Percentiles rank a stretch among this genome's conserved stretches.
These are phyloP conservation scores for Plasmodium sp. DNA, from an alignment of 169 alveolate species.

Conservation along the genomic window DNA sequence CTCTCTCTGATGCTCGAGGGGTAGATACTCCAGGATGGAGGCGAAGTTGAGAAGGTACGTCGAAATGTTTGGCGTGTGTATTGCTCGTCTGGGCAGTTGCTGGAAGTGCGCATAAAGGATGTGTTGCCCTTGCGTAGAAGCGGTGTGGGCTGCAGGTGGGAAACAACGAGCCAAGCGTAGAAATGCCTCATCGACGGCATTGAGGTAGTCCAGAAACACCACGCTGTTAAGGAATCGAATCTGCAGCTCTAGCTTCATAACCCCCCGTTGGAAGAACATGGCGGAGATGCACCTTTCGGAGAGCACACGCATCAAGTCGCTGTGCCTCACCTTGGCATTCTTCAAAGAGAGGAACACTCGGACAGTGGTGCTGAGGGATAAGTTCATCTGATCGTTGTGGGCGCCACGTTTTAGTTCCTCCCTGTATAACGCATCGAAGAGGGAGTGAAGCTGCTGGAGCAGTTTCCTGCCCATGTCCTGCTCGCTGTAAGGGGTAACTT, in stretches of 20 bases:
- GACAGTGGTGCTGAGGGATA: conserved; percentile 12
- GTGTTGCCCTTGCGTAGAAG: neutral
- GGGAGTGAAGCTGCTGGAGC: neutral
- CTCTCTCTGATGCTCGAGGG: neutral
- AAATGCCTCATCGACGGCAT: conserved; percentile 11
- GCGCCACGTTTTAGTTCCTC: neutral
- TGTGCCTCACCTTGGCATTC: neutral
- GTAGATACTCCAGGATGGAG: neutral
- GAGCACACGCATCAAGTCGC: neutral
- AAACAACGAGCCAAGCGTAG: neutral
- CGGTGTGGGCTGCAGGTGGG: neutral
- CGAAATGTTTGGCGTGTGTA: conserved; percentile 32
- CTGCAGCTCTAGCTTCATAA: conserved; percentile 16
- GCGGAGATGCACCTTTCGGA: neutral
- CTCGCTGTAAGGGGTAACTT: neutral
- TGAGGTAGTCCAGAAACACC: conserved; percentile 9
- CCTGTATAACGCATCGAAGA: conserved; percentile 3
- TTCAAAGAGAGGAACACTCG: conserved; percentile 31
- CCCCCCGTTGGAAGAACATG: neutral
- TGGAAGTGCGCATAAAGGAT: conserved; percentile 13
- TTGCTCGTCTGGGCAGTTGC: neutral
- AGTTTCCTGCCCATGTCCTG: conserved; percentile 1
- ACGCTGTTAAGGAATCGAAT: conserved; percentile 18
- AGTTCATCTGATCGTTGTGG: neutral
- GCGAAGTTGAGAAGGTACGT: conserved; percentile 24